Percentiles rank a stretch among this genome's conserved stretches.
Evolutionary conservation across 73 alveolate species (phyloP).

Genomic region (Loxodes magnus): DNA sequence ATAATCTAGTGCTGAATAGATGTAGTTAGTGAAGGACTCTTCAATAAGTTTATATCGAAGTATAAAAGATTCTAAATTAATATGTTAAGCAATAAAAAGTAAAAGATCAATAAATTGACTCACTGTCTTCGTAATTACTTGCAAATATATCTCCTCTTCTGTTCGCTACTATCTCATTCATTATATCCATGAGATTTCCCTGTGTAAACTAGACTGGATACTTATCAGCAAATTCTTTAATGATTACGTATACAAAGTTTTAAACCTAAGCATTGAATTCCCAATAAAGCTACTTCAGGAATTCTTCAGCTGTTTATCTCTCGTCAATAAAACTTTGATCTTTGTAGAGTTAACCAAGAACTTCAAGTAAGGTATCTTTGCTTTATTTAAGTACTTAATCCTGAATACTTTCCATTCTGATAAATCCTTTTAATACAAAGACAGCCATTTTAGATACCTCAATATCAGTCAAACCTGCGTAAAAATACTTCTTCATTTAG

Average conservation of each 20-base stretch:
- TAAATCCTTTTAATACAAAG: constrained; percentile 40
- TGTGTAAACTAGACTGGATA: constrained; percentile 26
- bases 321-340: constrained; percentile 30
- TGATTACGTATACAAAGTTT: constrained; percentile 37
- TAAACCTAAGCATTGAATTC: constrained; percentile 20
- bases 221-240: constrained; percentile 45
- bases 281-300: constrained; percentile 34
- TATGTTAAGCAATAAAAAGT: no score
- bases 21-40: no score
- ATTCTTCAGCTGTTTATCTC: constrained; percentile 32
- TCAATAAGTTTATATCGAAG: no score
- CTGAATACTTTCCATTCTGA: constrained; percentile 25
- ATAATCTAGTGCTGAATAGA: no score
- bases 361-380: constrained; percentile 26
- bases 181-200: constrained; percentile 36
- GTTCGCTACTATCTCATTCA: constrained; percentile 35
- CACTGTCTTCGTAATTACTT: constrained; percentile 8
- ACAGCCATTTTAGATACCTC: constrained; percentile 33
- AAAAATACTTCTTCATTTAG: constrained; percentile 33
- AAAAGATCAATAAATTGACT: no score
- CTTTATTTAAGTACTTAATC: constrained; percentile 24
- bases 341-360: constrained; percentile 24
- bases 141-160: constrained; percentile 54
- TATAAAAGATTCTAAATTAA: no score
- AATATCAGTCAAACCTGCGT: constrained; percentile 35